Evolutionary conservation across 2,329 filamentous ascomycete species (phyloP), one percentile per base, ranked within the genome.

Genomic region (Xylaria sp.): DNA sequence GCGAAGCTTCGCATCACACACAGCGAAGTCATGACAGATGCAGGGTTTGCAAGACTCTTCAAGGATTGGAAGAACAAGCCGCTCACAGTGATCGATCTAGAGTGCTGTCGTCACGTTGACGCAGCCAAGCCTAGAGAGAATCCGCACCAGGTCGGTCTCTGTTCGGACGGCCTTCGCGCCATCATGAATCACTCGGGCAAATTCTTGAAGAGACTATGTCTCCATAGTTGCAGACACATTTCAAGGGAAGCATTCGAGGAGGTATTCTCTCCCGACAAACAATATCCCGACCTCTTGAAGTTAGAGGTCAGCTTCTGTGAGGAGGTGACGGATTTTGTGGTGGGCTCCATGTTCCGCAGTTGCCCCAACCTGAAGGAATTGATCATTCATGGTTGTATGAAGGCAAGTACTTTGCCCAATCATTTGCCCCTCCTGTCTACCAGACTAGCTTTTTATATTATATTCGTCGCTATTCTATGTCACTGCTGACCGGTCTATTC

Each of bases 221-320:
- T 97, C n/a, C 84, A 90, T 13, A 90, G 88, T 0, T 96, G 91
- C 67, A 87, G 93, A 2, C 89, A 96, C 69, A 92, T 97, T 59
- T 81, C 84, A 1, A 78, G 81, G 29, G 74, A 82, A 16, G 85
- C 90, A 0, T 92, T 96, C 54, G 85, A 90, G 57, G 80, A 87
- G 8, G 87, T 89, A 0, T 97, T 97, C 65, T 74, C 76, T 5
- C 72, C 74, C 7, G 78, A 78, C 20, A 82, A 80, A 41, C 58
- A 49, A 1, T 97, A 95, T 62, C 85, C 88, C 0, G 77, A 84
- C 9, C 77, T 97, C 29, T 76, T 77, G 56, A 82, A 88, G 52
- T 76, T 96, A 40, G 91, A 96, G 68, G 76, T 94, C 40, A 90
- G 87, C 48, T 95, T 96, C 70, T 88, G 86, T 61, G 84, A 86